These are phyloP conservation scores for Pachysandra terminalis DNA, from an alignment of 164 flowering plant genomes.

Conservation along the genomic window DNA sequence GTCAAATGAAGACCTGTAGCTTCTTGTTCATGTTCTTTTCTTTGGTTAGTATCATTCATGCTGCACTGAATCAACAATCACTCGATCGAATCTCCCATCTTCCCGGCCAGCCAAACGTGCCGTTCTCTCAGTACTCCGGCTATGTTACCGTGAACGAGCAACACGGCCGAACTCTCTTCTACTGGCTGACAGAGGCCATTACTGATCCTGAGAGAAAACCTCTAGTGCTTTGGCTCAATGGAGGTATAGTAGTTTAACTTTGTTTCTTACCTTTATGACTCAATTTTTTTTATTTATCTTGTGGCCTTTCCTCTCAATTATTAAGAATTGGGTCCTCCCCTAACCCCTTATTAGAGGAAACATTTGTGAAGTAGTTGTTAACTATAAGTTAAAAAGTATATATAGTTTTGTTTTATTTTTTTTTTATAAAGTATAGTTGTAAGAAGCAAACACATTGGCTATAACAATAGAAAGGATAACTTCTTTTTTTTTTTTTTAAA, in stretches of 20 bases:
- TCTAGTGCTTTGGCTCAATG: constrained; percentile 91
- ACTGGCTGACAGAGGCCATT: constrained; percentile 71
- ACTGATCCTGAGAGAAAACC: constrained; percentile 45
- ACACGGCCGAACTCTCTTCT: constrained; percentile 77
- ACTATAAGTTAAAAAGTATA: too few species aligned
- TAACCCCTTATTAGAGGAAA: too few species aligned
- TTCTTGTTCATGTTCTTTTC: constrained; percentile 7
- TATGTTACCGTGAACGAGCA: constrained; percentile 63
- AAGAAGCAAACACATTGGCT: too few species aligned
- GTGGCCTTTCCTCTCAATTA: not conserved
- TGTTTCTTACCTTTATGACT: not conserved
- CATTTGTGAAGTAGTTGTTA: too few species aligned
- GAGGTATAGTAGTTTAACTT: constrained; percentile 47
- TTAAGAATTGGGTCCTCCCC: not conserved
- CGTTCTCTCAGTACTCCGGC: constrained; percentile 70
- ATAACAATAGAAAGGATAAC: too few species aligned
- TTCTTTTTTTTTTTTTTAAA: too few species aligned
- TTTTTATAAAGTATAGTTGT: too few species aligned
- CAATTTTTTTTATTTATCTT: too few species aligned
- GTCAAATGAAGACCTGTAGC: constrained; percentile 3
- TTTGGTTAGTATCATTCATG: constrained; percentile 8
- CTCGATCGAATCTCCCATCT: constrained; percentile 50
- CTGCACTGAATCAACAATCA: constrained; percentile 26
- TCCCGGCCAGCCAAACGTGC: constrained; percentile 76
- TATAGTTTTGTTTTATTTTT: too few species aligned